Conservation (phyloP, 2,329 filamentous ascomycete species). For the Chrysoporthe deuterocubensis region DNA sequence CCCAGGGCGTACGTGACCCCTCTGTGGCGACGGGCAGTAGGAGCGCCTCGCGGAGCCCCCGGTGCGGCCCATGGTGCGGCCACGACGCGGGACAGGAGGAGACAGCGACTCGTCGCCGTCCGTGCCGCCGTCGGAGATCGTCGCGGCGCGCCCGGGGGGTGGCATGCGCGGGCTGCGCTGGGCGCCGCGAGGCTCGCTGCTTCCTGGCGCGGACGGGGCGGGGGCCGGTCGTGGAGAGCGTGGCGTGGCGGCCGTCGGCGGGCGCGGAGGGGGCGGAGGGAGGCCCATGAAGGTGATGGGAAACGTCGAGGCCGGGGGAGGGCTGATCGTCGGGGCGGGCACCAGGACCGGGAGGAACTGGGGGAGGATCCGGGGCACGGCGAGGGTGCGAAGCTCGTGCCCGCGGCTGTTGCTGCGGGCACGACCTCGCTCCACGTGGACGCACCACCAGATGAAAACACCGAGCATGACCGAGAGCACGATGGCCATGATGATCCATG, state of each 20-base stretch:
- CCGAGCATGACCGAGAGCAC: not conserved
- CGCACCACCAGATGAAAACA: not conserved
- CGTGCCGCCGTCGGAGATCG: not conserved
- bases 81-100: not conserved
- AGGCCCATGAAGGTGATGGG: not conserved
- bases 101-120: not conserved
- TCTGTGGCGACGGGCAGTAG: not conserved
- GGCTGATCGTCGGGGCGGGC: not conserved
- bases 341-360: not conserved
- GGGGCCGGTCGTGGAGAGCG: not conserved
- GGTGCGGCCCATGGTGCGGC: not conserved
- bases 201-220: not conserved
- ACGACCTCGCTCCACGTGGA: not conserved
- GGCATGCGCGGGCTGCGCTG: not conserved
- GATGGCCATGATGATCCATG: not conserved
- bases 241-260: not conserved
- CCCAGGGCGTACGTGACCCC: not conserved
- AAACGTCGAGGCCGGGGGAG: not conserved
- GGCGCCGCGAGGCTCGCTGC: not conserved
- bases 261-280: not conserved
- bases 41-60: not conserved
- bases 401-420: not conserved
- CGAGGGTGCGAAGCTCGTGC: not conserved
- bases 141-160: not conserved
- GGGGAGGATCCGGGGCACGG: not conserved